Evolutionary conservation across 257 asterid species (phyloP), one percentile per base, ranked within the genome.

Genomic region (Forsythia viridissima): DNA sequence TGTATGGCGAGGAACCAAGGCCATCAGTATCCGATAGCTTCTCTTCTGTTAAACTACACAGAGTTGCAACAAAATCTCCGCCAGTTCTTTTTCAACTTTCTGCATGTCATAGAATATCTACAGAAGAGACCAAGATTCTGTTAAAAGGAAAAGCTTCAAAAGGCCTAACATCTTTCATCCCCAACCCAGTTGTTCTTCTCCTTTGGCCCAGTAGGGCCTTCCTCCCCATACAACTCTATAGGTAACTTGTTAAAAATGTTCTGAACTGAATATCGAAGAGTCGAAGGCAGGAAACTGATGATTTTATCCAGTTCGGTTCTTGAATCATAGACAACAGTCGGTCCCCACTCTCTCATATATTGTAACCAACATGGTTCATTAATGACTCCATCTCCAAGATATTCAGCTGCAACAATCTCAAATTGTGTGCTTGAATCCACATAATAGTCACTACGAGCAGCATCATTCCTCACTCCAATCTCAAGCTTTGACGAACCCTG

Each of bases 131-230:
- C 12, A 41, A 51, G 20, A 5, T 34, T n/a, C 44, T 24, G 39
- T 12, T 39, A 2, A n/a, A 44, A 21, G 15, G 10, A 12, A 20
- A 16, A 38, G n/a, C 46, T 24, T 59, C 51, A 36, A 11, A 24
- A 41, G 18, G 57, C 73, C 88, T 91, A 91, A 81, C 97, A 84
- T 82, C 98, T 90, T 83, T 95, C 99, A 34, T 95, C 99, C 52
- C 97, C 98, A 72, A 81, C n/a, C 99, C 99, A 95, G 59, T 93
- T 92, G 84, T 95, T 92, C 93, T 95, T 95, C 94, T 92, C 99
- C 91, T 93, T 95, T 0, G 99, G 99, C 46, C 99, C 99, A 21
- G 91, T 85, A 65, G 98, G 99, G 2, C 99, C 99, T 68, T 91
- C 97, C 84, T 95, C 99, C 21, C 97, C 86, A 59, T 82, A 92